Conservation (phyloP, 2,329 filamentous ascomycete species). For the Alternaria burnsii region DNA sequence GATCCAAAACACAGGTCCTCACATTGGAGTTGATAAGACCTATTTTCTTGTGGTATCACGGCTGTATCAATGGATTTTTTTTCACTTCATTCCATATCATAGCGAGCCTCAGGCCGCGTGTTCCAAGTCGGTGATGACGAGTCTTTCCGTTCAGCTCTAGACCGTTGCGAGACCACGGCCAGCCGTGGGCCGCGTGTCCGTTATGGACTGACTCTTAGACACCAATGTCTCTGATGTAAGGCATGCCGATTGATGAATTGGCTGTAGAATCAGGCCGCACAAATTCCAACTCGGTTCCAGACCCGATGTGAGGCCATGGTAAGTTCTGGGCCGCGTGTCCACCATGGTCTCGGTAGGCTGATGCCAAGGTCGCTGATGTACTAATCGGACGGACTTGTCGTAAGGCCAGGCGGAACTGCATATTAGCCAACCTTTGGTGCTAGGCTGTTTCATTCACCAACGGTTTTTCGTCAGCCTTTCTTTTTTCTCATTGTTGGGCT, state of each 20-base stretch:
- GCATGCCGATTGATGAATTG: background rate
- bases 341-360: no score
- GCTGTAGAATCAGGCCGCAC: background rate
- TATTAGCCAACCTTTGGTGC: background rate
- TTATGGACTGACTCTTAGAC: background rate
- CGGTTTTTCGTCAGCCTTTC: background rate
- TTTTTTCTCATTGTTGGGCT: background rate
- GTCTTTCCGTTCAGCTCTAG: background rate
- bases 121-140: background rate
- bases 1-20: background rate
- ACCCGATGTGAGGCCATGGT: no score
- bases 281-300: background rate
- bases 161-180: background rate
- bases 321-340: no score
- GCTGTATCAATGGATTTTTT: background rate
- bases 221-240: background rate
- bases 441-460: background rate
- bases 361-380: no score
- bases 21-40: background rate
- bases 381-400: no score
- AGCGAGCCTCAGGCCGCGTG: background rate
- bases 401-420: background rate
- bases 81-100: background rate
- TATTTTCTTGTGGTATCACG: background rate
- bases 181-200: background rate